Evolutionary conservation across 1,284 basidiomycete species (phyloP).

Genomic region (Gymnopus androsaceus): DNA sequence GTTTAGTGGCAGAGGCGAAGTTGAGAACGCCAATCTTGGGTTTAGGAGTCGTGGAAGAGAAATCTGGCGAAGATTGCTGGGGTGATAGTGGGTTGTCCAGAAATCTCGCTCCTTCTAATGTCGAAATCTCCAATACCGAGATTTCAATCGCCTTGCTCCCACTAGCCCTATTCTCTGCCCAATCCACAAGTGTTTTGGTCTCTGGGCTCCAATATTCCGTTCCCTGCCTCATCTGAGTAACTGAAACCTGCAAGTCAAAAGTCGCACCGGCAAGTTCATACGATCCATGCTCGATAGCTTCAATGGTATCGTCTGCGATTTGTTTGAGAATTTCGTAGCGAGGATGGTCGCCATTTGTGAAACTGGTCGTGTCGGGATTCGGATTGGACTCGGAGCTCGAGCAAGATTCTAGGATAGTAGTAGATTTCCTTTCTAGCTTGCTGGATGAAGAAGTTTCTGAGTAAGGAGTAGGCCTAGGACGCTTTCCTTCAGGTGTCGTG

Average conservation of each 20-base stretch:
- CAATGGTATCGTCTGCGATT: constrained; percentile 37
- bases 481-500: neutral
- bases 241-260: constrained; percentile 28
- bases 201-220: constrained; percentile 35
- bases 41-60: constrained; percentile 19
- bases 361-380: constrained; percentile 5
- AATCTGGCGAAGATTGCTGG: neutral
- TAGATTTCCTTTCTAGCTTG: neutral
- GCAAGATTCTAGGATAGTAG: neutral
- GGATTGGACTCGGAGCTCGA: too few relatives aligned
- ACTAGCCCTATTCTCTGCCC: neutral
- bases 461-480: neutral
- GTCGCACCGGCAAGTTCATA: constrained; percentile 23
- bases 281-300: constrained; percentile 35
- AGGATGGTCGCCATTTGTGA: constrained; percentile 2
- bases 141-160: constrained; percentile 28
- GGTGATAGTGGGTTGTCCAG: constrained; percentile 20
- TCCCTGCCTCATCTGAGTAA: constrained; percentile 27
- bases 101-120: constrained; percentile 49
- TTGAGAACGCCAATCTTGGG: constrained; percentile 59
- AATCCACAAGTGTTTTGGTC: neutral
- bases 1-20: constrained; percentile 69
- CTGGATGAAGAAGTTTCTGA: too few relatives aligned
- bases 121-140: constrained; percentile 53
- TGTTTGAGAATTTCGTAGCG: constrained; percentile 16